phyloP scores from a whole-genome alignment of 257 asterid species.

The Przewalskia tangutica region DNA sequence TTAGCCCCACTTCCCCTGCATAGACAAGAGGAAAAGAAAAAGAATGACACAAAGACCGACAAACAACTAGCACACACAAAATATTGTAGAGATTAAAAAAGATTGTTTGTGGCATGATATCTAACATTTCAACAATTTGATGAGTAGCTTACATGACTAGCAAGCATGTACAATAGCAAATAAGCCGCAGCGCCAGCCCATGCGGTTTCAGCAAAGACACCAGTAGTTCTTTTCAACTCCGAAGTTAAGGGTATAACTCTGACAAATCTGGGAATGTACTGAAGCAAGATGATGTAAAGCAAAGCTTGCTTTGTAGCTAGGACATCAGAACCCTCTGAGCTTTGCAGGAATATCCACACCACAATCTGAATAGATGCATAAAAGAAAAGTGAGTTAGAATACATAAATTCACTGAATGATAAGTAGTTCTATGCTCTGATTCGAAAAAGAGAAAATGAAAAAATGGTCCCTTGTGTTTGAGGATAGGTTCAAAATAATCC shows the following conservation, averaged over 20 bases:
- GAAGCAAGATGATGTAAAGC: conserved; percentile 68
- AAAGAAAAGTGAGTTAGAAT: background rate
- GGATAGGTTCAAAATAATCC: too few species aligned
- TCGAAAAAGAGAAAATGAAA: background rate
- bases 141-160: conserved; percentile 82
- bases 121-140: conserved; percentile 4
- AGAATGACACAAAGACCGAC: background rate
- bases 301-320: conserved; percentile 77
- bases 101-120: background rate
- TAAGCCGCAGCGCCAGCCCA: conserved; percentile 99
- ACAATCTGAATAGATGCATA: conserved; percentile 54
- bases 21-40: background rate
- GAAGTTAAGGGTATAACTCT: conserved; percentile 75
- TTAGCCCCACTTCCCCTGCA: background rate
- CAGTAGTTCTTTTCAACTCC: conserved; percentile 91
- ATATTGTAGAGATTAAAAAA: background rate
- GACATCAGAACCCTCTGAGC: conserved; percentile 91
- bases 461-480: background rate
- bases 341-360: conserved; percentile 83
- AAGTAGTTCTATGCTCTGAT: background rate
- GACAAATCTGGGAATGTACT: conserved; percentile 72
- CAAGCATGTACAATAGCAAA: conserved; percentile 93
- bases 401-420: background rate
- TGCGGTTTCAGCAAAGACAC: conserved; percentile 99
- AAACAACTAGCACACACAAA: background rate